Conservation (phyloP, 306 rosid species). For the Mimosa pudica region DNA sequence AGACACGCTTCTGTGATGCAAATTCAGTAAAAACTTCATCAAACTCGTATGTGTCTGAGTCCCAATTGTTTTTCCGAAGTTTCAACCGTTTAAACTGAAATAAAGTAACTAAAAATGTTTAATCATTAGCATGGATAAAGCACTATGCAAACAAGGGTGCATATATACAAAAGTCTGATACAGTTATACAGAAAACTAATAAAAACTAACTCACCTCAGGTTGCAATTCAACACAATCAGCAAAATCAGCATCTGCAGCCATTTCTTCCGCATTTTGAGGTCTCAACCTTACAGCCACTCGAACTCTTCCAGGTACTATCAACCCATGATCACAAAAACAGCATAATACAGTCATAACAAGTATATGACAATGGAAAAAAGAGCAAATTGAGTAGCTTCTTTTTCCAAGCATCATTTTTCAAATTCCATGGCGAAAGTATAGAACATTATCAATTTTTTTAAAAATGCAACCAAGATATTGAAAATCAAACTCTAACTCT, state of each 20-base stretch:
- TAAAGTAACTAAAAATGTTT: constrained; percentile 27
- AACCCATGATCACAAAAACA: constrained; percentile 12
- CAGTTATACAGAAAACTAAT: constrained; percentile 13
- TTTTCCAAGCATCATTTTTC: constrained; percentile 29
- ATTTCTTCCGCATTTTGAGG: constrained; percentile 86
- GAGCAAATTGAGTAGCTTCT: neutral
- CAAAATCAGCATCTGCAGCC: constrained; percentile 88
- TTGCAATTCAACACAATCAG: constrained; percentile 89
- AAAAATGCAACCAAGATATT: neutral
- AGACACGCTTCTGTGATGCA: constrained; percentile 95
- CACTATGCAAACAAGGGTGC: constrained; percentile 12
- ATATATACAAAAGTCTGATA: constrained; percentile 20
- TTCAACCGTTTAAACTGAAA: constrained; percentile 87
- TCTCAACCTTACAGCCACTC: constrained; percentile 90
- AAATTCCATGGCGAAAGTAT: constrained; percentile 16
- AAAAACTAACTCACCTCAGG: constrained; percentile 66
- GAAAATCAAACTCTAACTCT: constrained; percentile 24
- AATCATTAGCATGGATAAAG: constrained; percentile 25
- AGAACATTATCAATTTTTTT: neutral
- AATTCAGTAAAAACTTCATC: constrained; percentile 92
- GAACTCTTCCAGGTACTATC: constrained; percentile 90
- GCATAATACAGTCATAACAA: constrained; percentile 26
- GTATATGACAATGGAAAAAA: neutral
- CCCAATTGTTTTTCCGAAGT: constrained; percentile 96
- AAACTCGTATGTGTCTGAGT: constrained; percentile 84